Conservation (phyloP, 2,329 filamentous ascomycete species). For the Fusarium gaditjirri region DNA sequence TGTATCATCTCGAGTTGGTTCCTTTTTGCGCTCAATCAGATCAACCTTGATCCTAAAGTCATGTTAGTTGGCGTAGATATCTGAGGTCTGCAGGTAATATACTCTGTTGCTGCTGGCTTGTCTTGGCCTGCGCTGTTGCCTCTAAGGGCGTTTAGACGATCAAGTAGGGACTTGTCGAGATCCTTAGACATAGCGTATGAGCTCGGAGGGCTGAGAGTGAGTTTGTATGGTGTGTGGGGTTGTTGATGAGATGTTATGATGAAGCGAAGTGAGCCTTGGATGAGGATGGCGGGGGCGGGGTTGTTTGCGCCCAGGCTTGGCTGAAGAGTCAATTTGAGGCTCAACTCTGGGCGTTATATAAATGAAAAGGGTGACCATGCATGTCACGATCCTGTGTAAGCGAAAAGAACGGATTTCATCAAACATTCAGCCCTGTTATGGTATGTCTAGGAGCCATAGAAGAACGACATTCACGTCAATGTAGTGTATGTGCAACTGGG, state of each 20-base stretch:
- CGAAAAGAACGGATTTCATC: neutral
- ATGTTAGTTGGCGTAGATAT: slow-evolving; percentile 1
- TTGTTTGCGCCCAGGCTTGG: slow-evolving; percentile 14
- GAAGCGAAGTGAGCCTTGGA: slow-evolving; percentile 8
- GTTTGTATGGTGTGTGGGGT: neutral
- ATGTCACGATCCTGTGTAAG: neutral
- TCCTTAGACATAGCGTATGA: slow-evolving; percentile 46
- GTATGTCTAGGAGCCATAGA: neutral
- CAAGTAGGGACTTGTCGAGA: slow-evolving; percentile 60
- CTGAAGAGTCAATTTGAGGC: neutral
- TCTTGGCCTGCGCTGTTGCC: slow-evolving; percentile 49
- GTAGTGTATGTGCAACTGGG: neutral
- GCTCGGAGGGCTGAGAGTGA: neutral
- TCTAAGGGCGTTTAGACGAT: slow-evolving; percentile 64
- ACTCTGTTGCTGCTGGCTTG: slow-evolving; percentile 54
- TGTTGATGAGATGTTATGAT: slow-evolving; percentile 11
- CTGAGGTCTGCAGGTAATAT: slow-evolving; percentile 39
- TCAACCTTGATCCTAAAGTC: slow-evolving; percentile 45
- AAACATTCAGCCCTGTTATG: neutral
- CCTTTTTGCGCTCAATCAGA: slow-evolving; percentile 55
- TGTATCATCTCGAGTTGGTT: slow-evolving; percentile 60
- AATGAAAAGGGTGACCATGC: neutral
- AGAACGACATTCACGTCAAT: no score
- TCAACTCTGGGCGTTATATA: neutral
- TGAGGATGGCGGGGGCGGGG: slow-evolving; percentile 33